These are phyloP conservation scores for Cavenderia fasciculata DNA, from an alignment of 78 protist genomes.

Conservation along the genomic window DNA sequence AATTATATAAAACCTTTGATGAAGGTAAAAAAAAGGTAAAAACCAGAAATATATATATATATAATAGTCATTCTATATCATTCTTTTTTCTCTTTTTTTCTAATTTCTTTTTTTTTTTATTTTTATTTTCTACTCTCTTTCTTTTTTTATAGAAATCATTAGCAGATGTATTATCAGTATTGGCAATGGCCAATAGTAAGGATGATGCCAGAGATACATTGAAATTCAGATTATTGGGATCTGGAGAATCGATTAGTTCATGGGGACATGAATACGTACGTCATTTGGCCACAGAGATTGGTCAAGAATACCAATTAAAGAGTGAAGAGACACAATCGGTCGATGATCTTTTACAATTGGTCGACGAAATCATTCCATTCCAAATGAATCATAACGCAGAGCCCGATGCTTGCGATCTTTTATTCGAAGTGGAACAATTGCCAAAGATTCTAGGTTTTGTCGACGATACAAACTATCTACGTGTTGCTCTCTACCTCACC, in stretches of 20 bases:
- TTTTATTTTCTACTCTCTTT: neutral
- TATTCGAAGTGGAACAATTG: constrained; percentile 89
- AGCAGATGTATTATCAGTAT: constrained; percentile 94
- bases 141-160: constrained; percentile 46
- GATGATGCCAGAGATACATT: constrained; percentile 79
- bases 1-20: neutral
- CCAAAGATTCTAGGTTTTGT: constrained; percentile 38
- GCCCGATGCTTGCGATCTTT: constrained; percentile 97
- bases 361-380: constrained; percentile 92
- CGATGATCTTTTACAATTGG: constrained; percentile 68
- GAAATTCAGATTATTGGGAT: constrained; percentile 86
- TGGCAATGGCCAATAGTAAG: constrained; percentile 93
- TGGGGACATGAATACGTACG: constrained; percentile 99
- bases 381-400: constrained; percentile 94
- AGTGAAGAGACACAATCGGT: constrained; percentile 24
- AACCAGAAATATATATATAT: neutral
- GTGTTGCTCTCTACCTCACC: constrained; percentile 91
- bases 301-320: constrained; percentile 75
- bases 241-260: constrained; percentile 75
- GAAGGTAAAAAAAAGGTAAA: constrained; percentile 53
- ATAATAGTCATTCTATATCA: neutral
- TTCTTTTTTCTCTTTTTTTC: neutral
- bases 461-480: constrained; percentile 84
- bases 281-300: constrained; percentile 88
- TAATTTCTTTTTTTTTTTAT: neutral